Evolutionary conservation across 495 filamentous ascomycete genomes (phyloP), one percentile per base, ranked within the genome.

Genomic region (Trichoderma erinaceum): DNA sequence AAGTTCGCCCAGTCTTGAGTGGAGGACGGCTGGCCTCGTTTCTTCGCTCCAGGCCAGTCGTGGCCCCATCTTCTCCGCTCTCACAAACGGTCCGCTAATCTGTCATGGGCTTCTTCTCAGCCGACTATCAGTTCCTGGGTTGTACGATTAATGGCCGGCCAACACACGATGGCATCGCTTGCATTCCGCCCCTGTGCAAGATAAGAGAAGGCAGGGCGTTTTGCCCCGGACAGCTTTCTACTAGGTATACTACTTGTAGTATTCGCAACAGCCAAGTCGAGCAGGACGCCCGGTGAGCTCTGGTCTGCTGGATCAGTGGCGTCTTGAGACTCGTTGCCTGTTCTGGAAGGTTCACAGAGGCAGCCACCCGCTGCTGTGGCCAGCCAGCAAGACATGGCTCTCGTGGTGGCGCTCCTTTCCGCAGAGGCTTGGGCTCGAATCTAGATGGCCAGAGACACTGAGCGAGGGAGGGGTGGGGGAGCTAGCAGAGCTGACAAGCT

Each of bases 311-410:
- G 56, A 32, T 61, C 56, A 13, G 27, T 32, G 56, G 56, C 56
- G 23, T 61, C 25, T 18, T 32, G 56, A 32, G 25, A 18, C 25
- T 61, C 56, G 56, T 61, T 61, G 27, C 56, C 56, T 13, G 10
- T 61, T 61, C 8, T 61, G 56, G 56, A 61, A 61, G 56, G 56
- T 61, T 61, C 56, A 21, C 56, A 61, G 25, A 61, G 5, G 5
- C 56, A 61, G 56, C 56, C 56, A 61, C 56, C 25, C 3, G 11
- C 11, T 5, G 56, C 23, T 8, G 16, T 12, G 35, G 35, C 56
- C 25, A 25, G 16, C 56, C 25, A 61, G 56, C 56, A 32, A 13
- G 56, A 23, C 56, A 48, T 18, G 23, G 23, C 56, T 35, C 56
- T 61, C 27, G 10, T 32, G 56, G 56, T 32, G 56, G 56, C 56